Evolutionary conservation across 441 rosid genomes (phyloP), one percentile per base, ranked within the genome.

Genomic region (Pelargonium citronellum): DNA sequence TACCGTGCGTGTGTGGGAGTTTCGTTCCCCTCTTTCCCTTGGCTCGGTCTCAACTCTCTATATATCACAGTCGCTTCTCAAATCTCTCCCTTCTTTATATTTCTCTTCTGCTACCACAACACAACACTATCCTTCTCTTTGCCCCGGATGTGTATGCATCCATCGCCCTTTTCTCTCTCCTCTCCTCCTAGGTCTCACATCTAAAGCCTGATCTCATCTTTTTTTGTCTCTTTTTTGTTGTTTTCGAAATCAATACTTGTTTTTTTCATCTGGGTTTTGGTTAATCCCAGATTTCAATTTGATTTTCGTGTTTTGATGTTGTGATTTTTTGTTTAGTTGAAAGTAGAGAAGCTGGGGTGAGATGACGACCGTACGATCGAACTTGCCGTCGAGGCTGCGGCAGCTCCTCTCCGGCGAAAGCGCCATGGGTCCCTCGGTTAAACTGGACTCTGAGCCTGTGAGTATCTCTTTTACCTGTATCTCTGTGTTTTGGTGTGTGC

Each of bases 331-430:
- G 10, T 20, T 41, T 24, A 75, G 76, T 77, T 76, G 83, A 72
- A 71, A 84, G 84, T 75, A 77, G 79, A 77, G 76, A 66, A 78
- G 80, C 67, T 73, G 80, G 69, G 80, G 75, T 70, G 82, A 74
- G 83, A 94, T 94, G 99, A 86, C 96, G 69, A 77, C 89, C 72
- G 78, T 81, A 78, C 85, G 99, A 84, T 85, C 98, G 81, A 87
- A 86, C 82, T 83, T 95, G 87, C 99, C 97, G 68, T 89, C 96
- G 62, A 84, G 99, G 77, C 83, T 92, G 65, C 90, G 98, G 73
- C 98, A 88, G 80, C 97, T 92, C 71, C 75, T 95, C 66, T 87
- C 96, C 69, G 99, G 97, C 19, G 99, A 95, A 73, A 89, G 86
- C 60, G 76, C 89, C 41, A 76, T 87, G 69, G 91, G 92, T 8